Base-by-base conservation (phyloP, 345 rosid genomes). In the Euphorbia peplus region DNA sequence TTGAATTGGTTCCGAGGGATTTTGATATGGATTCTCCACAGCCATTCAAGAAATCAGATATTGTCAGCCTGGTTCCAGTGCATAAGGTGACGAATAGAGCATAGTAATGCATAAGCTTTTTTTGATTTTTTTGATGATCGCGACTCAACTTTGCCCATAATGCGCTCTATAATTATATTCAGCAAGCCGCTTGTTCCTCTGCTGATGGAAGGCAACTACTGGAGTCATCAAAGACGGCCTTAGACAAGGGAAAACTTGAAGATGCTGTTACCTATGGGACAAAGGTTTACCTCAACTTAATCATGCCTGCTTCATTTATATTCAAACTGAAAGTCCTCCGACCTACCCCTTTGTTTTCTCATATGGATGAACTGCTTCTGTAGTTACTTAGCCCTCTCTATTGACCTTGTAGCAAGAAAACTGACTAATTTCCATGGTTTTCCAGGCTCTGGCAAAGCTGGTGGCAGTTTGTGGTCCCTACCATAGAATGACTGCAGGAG, bases 181-280 rank as follows among this genome's bases (percentile, higher is more conserved):
- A 95, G 99, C 97, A 95, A 95, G 97, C 96, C 58, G 96, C 99
- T 62, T 95, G 96, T 85, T 90, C 99, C 70, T 90, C 99, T 79
- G 99, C 99, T 22, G 98, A 95, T 83, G 99, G 99, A 76, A 87
- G 99, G 69, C 97, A 91, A 69, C 99, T 95, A 71, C 82, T 95
- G 64, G 99, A 95, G 80, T 95, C 96, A 64, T 95, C 99, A 67
- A 95, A 95, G 85, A 91, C 99, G 63, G 99, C 99, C 70, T 81
- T 91, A 67, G 99, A 95, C 77, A 95, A 95, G 76, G 99, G 99
- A 73, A 95, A 95, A 81, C 99, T 95, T 71, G 99, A 91, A 86
- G 99, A 95, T 83, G 97, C 99, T 62, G 99, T 95, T 46, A 84
- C 92, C 55, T 90, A 83, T 76, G 99, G 99, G 77, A 86, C 97